Percentiles rank a stretch among this genome's conserved stretches.
These are phyloP conservation scores for Dryas octopetala DNA, from an alignment of 306 rosid species.

Conservation along the genomic window DNA sequence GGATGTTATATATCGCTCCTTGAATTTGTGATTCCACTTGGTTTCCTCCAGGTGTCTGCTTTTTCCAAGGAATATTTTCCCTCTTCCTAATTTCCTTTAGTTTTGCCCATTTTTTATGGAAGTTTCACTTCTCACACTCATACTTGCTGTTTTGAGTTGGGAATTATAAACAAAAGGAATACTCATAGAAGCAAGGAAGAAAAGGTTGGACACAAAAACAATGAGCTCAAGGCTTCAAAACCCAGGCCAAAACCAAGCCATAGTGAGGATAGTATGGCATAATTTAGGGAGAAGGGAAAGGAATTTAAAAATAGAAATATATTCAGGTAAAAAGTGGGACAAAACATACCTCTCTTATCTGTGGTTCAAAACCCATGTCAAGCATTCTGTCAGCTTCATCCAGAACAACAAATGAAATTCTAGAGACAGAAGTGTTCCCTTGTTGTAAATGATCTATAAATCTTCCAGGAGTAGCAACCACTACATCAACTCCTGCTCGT, in stretches of 20 bases:
- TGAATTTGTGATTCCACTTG: background rate
- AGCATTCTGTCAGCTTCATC: slow-evolving; percentile 96
- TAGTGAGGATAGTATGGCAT: background rate
- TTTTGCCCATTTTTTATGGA: background rate
- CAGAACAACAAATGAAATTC: slow-evolving; percentile 78
- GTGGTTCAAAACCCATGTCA: slow-evolving; percentile 95
- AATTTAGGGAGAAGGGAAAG: background rate
- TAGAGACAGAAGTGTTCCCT: slow-evolving; percentile 74
- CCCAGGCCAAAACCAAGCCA: background rate
- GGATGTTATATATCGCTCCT: background rate
- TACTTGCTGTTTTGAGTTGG: background rate
- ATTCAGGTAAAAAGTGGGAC: slow-evolving; percentile 8
- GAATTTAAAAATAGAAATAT: background rate
- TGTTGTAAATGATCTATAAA: slow-evolving; percentile 87
- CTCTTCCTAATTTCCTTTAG: background rate
- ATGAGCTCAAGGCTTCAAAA: background rate
- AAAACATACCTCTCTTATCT: slow-evolving; percentile 68
- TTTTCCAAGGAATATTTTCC: background rate
- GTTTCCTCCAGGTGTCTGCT: background rate
- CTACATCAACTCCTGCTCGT: slow-evolving; percentile 73
- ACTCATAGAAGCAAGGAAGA: background rate
- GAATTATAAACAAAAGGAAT: background rate
- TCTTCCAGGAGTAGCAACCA: slow-evolving; percentile 91
- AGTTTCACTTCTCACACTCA: background rate
- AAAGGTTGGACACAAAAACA: background rate